Conservation (phyloP, 2,329 filamentous ascomycete species). For the Hymenoscyphus occultus region DNA sequence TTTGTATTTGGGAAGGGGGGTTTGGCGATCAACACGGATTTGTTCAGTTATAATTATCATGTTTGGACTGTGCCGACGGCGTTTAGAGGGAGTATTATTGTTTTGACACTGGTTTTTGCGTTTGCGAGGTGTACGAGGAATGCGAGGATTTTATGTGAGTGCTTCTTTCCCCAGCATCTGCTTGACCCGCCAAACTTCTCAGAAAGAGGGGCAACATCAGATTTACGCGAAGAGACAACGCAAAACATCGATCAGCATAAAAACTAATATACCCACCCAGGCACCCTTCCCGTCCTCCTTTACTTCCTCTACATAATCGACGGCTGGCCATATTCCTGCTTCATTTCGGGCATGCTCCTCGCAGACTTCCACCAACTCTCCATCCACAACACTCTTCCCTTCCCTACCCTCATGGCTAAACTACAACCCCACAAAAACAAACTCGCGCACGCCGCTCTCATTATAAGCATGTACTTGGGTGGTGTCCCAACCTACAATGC, state of each 20-base stretch:
- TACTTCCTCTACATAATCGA: conserved; percentile 70
- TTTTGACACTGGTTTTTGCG: conserved; percentile 56
- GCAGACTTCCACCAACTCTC: conserved; percentile 59
- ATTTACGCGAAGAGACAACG: neutral
- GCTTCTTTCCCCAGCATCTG: neutral
- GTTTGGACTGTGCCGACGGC: conserved; percentile 57
- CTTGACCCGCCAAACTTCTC: neutral
- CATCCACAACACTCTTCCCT: conserved; percentile 46
- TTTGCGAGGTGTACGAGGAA: conserved; percentile 54
- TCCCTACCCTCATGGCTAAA: conserved; percentile 42
- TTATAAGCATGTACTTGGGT: conserved; percentile 53
- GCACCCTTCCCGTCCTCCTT: conserved; percentile 7
- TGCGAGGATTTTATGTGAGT: conserved; percentile 50
- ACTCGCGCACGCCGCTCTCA: conserved; percentile 53
- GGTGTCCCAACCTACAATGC: conserved; percentile 56
- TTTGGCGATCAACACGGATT: conserved; percentile 40
- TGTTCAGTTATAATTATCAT: conserved; percentile 57
- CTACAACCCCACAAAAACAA: conserved; percentile 48
- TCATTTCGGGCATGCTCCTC: conserved; percentile 59
- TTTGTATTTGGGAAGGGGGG: conserved; percentile 59
- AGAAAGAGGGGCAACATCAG: neutral
- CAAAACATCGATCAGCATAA: neutral
- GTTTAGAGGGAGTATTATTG: conserved; percentile 58
- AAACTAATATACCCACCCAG: neutral
- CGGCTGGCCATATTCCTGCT: conserved; percentile 60